Base-by-base conservation (phyloP, 139 green algal genomes). In the Micromonas pusilla region DNA sequence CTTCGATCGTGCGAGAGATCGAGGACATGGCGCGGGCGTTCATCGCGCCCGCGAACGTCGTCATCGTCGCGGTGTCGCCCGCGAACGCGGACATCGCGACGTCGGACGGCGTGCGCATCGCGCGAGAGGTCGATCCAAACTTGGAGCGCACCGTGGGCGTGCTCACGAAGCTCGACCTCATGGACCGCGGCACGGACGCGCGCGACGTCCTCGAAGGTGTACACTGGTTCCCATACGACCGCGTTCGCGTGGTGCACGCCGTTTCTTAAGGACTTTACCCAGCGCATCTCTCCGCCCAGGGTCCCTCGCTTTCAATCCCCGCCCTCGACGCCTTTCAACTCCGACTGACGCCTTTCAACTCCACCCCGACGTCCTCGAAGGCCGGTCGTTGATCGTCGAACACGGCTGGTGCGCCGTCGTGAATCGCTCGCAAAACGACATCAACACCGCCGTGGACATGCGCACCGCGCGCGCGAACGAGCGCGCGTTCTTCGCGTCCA, bases 51-150 rank as follows among this genome's bases (percentile, higher is more conserved):
- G 89, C 90, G 25, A 93, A 86, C 34, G 94, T 89, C 83, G 88
- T 96, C 81, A 93, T 96, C 66, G 85, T 98, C 45, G 95, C 95
- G 0, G 95, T 99, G 0, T 92, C 93, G 1, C 92, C 95, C n/a
- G 95, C 95, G 65, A 98, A 98, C 79, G 89, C 91, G 20, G 95
- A 99, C 84, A 80, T 97, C n/a, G 91, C 92, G 3, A 97, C 92
- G 71, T 93, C 86, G 0, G 95, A 99, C 78, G 95, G 94, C 4
- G 85, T 99, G 54, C 87, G 92, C 64, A 87, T 99, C 75, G 95
- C 95, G 0, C 85, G 91, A 2, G 86, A 92, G 64, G 93, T 91
- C 26, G 92, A 97, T 79, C 93, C 83, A 0, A 52, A 79, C 31
- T 84, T 84, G 67, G 30, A 52, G 20, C 57, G 84, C 28, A 88